A percentile compares a stretch with the other conserved stretches of the same genome.
phyloP scores from a whole-genome alignment of 140 eudicot genomes.

The Oenanthe javanica region DNA sequence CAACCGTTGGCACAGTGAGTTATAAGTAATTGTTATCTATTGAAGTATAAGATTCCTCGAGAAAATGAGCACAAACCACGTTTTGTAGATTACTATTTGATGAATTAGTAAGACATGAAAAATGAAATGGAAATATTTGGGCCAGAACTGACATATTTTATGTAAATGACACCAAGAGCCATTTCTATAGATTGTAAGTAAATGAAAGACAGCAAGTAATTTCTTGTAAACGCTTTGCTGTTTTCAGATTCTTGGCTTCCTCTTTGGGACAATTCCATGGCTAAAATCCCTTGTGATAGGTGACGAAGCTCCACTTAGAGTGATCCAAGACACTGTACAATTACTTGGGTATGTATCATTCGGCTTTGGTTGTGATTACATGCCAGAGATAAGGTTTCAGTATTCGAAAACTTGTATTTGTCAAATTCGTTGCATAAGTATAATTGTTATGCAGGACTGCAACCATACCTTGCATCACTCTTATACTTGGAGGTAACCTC shows the following conservation, averaged over 20 bases:
- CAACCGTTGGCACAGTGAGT: constrained; percentile 74
- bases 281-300: constrained; percentile 61
- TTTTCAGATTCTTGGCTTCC: constrained; percentile 60
- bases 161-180: background rate
- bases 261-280: constrained; percentile 67
- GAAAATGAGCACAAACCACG: background rate
- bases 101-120: background rate
- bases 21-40: background rate
- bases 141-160: background rate
- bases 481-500: constrained; percentile 92
- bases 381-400: background rate
- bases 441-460: constrained; percentile 45
- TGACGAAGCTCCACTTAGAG: constrained; percentile 62
- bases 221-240: background rate
- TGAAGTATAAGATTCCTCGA: background rate
- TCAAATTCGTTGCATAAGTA: background rate
- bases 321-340: constrained; percentile 60
- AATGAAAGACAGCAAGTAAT: background rate
- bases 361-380: background rate
- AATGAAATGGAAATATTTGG: background rate
- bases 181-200: background rate
- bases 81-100: background rate
- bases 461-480: constrained; percentile 87
- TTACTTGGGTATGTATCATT: constrained; percentile 62
- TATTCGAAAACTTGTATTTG: background rate